A percentile compares a stretch with the other conserved stretches of the same genome.
Evolutionary conservation across 176 grass and related monocot genomes (phyloP).

Genomic region (Paspalum notatum): DNA sequence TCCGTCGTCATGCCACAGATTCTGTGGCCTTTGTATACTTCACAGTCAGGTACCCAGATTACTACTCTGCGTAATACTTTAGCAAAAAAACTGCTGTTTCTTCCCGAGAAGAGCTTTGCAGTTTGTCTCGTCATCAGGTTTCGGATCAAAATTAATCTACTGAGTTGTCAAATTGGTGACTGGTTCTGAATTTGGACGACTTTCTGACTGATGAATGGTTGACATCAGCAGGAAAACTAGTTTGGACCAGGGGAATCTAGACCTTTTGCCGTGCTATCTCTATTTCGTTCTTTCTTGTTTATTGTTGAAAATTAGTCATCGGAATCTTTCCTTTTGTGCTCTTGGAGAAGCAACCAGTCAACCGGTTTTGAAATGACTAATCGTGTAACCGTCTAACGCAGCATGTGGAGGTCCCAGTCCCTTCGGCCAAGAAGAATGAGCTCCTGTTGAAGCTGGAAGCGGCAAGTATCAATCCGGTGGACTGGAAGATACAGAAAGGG

Average conservation of each 20-base stretch:
- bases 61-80: too few relatives aligned
- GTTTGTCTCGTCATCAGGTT: background rate
- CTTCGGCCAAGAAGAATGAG: slow-evolving; percentile 58
- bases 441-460: slow-evolving; percentile 71
- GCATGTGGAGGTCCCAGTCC: slow-evolving; percentile 66
- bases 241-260: background rate
- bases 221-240: background rate
- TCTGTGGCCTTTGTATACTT: too few relatives aligned
- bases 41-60: too few relatives aligned
- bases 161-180: background rate
- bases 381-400: too few relatives aligned
- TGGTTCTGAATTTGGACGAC: background rate
- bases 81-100: background rate
- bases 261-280: background rate
- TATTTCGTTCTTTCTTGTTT: background rate
- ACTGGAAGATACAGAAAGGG: slow-evolving; percentile 86
- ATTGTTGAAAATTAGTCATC: background rate
- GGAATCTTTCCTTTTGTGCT: background rate
- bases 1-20: too few relatives aligned
- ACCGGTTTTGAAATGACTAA: background rate
- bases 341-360: background rate
- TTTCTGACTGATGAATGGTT: background rate
- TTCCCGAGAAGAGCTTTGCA: background rate
- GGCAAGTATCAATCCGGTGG: slow-evolving; percentile 64
- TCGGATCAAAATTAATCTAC: background rate